These are phyloP conservation scores for Fusarium heterosporum DNA, from an alignment of 2,329 filamentous ascomycete genomes.

Conservation along the genomic window DNA sequence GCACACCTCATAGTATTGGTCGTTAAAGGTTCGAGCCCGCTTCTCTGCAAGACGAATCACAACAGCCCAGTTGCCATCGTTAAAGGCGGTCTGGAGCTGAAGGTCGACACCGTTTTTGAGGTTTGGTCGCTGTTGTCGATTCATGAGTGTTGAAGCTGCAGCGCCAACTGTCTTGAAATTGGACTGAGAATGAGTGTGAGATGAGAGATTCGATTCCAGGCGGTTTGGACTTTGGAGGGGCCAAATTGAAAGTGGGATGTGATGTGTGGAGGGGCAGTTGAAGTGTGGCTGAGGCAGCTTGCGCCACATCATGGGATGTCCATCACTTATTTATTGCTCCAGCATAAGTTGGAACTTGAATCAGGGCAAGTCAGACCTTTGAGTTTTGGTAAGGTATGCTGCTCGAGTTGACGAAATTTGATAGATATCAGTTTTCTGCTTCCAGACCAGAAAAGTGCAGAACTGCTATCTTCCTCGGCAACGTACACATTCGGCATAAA, in stretches of 20 bases:
- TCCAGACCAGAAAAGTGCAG: not conserved
- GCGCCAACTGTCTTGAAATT: constrained; percentile 19
- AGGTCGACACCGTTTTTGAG: constrained; percentile 65
- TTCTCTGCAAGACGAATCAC: constrained; percentile 66
- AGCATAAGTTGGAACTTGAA: no score
- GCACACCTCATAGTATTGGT: constrained; percentile 66
- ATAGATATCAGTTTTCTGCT: not conserved
- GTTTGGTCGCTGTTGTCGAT: constrained; percentile 50
- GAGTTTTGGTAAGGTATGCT: no score
- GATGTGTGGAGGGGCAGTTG: constrained; percentile 29
- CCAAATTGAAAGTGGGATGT: constrained; percentile 41
- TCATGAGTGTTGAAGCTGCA: constrained; percentile 46
- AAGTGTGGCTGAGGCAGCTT: constrained; percentile 15
- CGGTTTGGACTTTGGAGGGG: constrained; percentile 35
- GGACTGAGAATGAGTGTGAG: constrained; percentile 25
- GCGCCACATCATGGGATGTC: constrained; percentile 13
- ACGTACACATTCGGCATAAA: not conserved
- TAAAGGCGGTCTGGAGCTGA: constrained; percentile 67
- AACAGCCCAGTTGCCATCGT: constrained; percentile 64
- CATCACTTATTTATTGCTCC: no score
- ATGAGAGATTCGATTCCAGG: constrained; percentile 22
- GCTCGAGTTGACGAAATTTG: no score
- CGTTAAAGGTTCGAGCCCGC: constrained; percentile 61
- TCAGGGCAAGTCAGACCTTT: no score
- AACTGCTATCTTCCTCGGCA: not conserved